Percentiles rank a stretch among this genome's conserved stretches.
These are phyloP conservation scores for Stagonosporopsis rhizophila DNA, from an alignment of 2,329 filamentous ascomycete species.

Conservation along the genomic window DNA sequence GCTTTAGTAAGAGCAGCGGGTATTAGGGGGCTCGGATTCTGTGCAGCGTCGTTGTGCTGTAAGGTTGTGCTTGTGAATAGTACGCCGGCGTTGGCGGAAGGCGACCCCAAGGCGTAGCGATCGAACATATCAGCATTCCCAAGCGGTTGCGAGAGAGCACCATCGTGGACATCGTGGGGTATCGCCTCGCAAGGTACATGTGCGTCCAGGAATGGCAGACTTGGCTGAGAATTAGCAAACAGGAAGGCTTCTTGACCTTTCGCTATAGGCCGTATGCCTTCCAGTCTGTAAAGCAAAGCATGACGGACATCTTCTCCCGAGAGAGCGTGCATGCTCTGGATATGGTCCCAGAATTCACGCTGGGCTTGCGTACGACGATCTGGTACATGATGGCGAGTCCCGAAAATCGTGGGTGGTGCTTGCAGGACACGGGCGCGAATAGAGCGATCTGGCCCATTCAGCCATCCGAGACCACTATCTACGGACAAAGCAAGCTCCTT, in stretches of 20 bases:
- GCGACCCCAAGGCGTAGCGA: conserved; percentile 24
- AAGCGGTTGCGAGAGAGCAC: conserved; percentile 23
- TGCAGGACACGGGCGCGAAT: conserved; percentile 57
- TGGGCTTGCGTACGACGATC: conserved; percentile 49
- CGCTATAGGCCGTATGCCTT: conserved; percentile 24
- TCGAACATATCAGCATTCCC: conserved; percentile 33
- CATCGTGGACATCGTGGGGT: conserved; percentile 28
- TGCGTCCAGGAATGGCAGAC: conserved; percentile 41
- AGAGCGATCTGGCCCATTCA: conserved; percentile 67
- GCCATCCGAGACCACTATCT: conserved; percentile 72
- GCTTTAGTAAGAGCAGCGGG: conserved; percentile 64
- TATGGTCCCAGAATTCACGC: conserved; percentile 46
- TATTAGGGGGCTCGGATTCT: conserved; percentile 51
- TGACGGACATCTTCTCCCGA: conserved; percentile 34
- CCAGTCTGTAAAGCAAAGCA: conserved; percentile 40
- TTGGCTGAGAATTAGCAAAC: conserved; percentile 29
- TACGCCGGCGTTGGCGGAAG: conserved; percentile 34
- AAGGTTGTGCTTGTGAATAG: conserved; percentile 42
- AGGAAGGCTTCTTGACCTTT: conserved; percentile 23
- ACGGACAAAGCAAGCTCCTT: conserved; percentile 71
- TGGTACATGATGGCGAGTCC: conserved; percentile 46
- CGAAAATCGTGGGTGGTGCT: conserved; percentile 56
- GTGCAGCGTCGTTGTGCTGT: conserved; percentile 31
- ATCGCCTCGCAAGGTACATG: conserved; percentile 38
- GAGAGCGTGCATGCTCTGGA: conserved; percentile 31